Percentiles rank a stretch among this genome's conserved stretches.
These are phyloP conservation scores for Platanus orientalis DNA, from an alignment of 164 flowering plant genomes.

Conservation along the genomic window DNA sequence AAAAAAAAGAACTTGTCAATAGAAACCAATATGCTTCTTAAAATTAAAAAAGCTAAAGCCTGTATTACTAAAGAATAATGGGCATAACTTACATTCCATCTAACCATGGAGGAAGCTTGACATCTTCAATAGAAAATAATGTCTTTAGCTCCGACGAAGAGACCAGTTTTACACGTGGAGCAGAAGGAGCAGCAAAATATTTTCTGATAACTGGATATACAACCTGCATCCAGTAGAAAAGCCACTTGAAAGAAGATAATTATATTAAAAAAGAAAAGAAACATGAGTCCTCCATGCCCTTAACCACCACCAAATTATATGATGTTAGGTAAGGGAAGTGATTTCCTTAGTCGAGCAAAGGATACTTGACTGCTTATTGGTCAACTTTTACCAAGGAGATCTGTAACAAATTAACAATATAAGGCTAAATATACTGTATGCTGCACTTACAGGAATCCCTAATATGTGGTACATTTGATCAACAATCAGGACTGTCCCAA, in stretches of 20 bases:
- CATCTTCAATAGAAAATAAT: constrained; percentile 75
- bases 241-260: not conserved
- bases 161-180: constrained; percentile 78
- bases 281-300: not conserved
- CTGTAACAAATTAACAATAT: not conserved
- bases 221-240: constrained; percentile 42
- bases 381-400: not conserved
- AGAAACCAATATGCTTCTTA: not conserved
- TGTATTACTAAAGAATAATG: not conserved
- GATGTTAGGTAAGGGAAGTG: too few species aligned
- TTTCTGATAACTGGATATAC: constrained; percentile 62
- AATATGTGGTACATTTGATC: too few species aligned
- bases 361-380: not conserved
- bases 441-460: too few species aligned
- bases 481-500: too few species aligned
- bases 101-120: constrained; percentile 85
- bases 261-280: not conserved
- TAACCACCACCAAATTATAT: too few species aligned
- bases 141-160: constrained; percentile 69
- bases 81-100: constrained; percentile 75
- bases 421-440: not conserved
- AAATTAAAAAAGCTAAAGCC: not conserved
- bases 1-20: not conserved
- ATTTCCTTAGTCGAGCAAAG: too few species aligned
- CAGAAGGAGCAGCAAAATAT: constrained; percentile 42